Percentiles rank a stretch among this genome's conserved stretches.
phyloP scores from a whole-genome alignment of 495 filamentous ascomycete genomes.

The Eremomyces bilateralis region DNA sequence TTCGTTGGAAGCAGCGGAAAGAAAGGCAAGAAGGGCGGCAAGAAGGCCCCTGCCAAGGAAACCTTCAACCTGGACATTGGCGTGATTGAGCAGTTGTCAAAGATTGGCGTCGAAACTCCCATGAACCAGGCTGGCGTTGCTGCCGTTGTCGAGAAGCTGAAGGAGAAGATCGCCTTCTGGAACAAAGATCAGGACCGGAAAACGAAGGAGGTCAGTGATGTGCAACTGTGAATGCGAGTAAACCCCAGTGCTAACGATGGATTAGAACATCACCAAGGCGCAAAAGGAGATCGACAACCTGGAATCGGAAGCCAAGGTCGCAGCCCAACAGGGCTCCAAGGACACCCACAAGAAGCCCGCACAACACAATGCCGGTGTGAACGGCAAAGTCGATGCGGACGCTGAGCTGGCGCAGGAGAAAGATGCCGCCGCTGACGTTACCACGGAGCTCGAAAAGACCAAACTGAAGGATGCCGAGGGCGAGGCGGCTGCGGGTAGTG shows the following conservation, averaged over 20 bases:
- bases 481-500: too few relatives aligned
- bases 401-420: slow-evolving; percentile 35
- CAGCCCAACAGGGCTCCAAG: slow-evolving; percentile 12
- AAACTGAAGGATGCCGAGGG: slow-evolving; percentile 30
- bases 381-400: slow-evolving; percentile 28
- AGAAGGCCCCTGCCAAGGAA: slow-evolving; percentile 30
- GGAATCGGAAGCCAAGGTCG: slow-evolving; percentile 28
- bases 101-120: slow-evolving; percentile 67
- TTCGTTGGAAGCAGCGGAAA: slow-evolving; percentile 60
- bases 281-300: slow-evolving; percentile 44
- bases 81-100: slow-evolving; percentile 70
- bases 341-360: slow-evolving; percentile 33
- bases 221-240: slow-evolving; percentile 4
- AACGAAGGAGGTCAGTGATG: slow-evolving; percentile 53
- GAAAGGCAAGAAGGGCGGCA: slow-evolving; percentile 95
- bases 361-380: slow-evolving; percentile 25
- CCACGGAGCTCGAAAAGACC: slow-evolving; percentile 35
- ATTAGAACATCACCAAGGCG: slow-evolving; percentile 52
- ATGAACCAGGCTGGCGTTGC: slow-evolving; percentile 68
- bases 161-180: slow-evolving; percentile 79
- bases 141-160: slow-evolving; percentile 60
- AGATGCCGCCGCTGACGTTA: slow-evolving; percentile 32
- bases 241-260: too few relatives aligned
- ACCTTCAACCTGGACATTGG: slow-evolving; percentile 79
- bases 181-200: slow-evolving; percentile 75